phyloP scores from a whole-genome alignment of 2,329 filamentous ascomycete species.

The Fonsecaea monophora region DNA sequence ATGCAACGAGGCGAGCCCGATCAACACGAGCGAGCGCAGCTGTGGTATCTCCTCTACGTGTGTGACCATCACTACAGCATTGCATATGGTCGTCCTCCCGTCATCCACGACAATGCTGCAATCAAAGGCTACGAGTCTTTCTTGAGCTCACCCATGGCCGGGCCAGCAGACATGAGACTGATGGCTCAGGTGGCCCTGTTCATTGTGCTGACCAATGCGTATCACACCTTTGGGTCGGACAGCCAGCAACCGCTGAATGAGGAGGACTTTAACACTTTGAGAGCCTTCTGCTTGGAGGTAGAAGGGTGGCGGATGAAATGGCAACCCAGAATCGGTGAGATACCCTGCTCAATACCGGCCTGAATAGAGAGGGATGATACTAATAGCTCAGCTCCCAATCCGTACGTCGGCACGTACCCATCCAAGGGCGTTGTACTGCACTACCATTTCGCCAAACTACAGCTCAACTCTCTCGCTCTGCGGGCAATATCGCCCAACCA shows the following conservation, averaged over 20 bases:
- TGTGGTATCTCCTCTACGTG: slow-evolving; percentile 69
- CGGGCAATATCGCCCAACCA: slow-evolving; percentile 48
- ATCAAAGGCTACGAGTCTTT: slow-evolving; percentile 65
- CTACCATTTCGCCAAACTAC: slow-evolving; percentile 61
- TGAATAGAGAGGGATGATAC: background rate
- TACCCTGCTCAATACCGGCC: no score
- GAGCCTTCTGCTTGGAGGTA: slow-evolving; percentile 53
- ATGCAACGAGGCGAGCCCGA: slow-evolving; percentile 55
- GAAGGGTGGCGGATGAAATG: slow-evolving; percentile 60
- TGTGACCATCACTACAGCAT: slow-evolving; percentile 71
- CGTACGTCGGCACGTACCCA: slow-evolving; percentile 57
- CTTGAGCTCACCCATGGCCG: slow-evolving; percentile 57
- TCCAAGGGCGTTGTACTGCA: slow-evolving; percentile 59
- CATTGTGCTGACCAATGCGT: slow-evolving; percentile 62
- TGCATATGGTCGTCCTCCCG: slow-evolving; percentile 63
- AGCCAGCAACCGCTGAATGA: slow-evolving; percentile 59
- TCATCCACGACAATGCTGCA: slow-evolving; percentile 63
- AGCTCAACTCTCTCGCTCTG: slow-evolving; percentile 54
- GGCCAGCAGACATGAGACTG: slow-evolving; percentile 62
- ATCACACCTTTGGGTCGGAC: slow-evolving; percentile 63
- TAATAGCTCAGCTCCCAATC: slow-evolving; percentile 48
- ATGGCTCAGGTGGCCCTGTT: slow-evolving; percentile 64
- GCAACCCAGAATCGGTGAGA: slow-evolving; percentile 48
- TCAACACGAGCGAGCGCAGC: slow-evolving; percentile 61
- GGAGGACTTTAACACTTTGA: slow-evolving; percentile 58